Conservation (phyloP, 257 asterid species). For the Linderniella brevidens region DNA sequence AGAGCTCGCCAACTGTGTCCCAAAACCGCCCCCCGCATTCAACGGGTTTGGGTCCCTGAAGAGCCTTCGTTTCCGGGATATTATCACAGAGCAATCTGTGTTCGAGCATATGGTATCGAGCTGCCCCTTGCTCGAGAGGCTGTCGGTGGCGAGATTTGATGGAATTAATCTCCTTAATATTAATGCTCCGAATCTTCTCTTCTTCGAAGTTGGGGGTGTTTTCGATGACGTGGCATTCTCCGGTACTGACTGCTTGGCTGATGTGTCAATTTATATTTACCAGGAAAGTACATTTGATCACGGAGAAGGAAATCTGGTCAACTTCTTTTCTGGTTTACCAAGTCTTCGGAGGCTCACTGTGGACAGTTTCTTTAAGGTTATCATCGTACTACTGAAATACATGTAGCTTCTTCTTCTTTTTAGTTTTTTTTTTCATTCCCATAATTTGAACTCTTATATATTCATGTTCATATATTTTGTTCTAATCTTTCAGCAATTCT, state of each 20-base stretch:
- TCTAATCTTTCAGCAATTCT: slow-evolving; percentile 44
- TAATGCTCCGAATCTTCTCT: slow-evolving; percentile 75
- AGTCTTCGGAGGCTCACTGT: slow-evolving; percentile 86
- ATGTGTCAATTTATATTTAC: slow-evolving; percentile 67
- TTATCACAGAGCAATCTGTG: slow-evolving; percentile 78
- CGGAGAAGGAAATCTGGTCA: slow-evolving; percentile 55
- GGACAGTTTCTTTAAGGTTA: slow-evolving; percentile 90
- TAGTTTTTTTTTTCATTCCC: no score
- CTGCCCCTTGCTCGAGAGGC: slow-evolving; percentile 81
- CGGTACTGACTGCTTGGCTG: slow-evolving; percentile 57
- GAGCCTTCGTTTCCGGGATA: slow-evolving; percentile 91
- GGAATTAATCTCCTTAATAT: slow-evolving; percentile 61
- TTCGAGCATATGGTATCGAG: slow-evolving; percentile 59
- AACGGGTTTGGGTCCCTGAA: slow-evolving; percentile 62
- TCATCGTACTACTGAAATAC: background rate
- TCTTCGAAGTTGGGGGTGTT: slow-evolving; percentile 85
- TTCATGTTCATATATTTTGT: no score
- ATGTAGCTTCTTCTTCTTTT: no score
- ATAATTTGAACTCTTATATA: no score
- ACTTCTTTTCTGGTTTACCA: slow-evolving; percentile 66
- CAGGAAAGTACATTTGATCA: slow-evolving; percentile 37
- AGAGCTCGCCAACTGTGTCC: slow-evolving; percentile 81
- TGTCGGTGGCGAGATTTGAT: slow-evolving; percentile 82
- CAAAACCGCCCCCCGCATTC: slow-evolving; percentile 52
- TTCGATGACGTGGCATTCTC: slow-evolving; percentile 62